A percentile compares a stretch with the other conserved stretches of the same genome.
phyloP scores from a whole-genome alignment of 495 filamentous ascomycete species.

The Bathelium albidoporum region DNA sequence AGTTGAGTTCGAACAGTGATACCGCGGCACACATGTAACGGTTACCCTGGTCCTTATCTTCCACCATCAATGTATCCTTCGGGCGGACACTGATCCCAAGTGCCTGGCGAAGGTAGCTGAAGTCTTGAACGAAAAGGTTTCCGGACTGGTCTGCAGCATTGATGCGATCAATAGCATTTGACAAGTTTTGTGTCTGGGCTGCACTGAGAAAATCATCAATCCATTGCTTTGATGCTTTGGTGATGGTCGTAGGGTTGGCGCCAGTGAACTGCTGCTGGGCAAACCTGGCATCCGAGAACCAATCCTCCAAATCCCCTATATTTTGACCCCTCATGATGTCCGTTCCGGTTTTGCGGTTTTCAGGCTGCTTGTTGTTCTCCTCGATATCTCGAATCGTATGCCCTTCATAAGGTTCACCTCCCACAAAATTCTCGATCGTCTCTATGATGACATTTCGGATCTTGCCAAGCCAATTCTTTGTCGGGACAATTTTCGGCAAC shows the following conservation, averaged over 20 bases:
- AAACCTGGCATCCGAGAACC: conserved; percentile 41
- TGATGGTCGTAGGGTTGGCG: conserved; percentile 40
- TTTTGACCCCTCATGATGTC: conserved; percentile 18
- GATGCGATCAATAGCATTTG: conserved; percentile 14
- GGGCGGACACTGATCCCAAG: conserved; percentile 5
- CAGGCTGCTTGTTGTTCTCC: background rate
- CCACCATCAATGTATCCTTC: background rate
- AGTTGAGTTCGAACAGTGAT: conserved; percentile 36
- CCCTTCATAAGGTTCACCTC: background rate
- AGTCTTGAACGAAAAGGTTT: conserved; percentile 39
- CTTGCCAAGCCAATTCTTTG: background rate
- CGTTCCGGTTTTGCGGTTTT: background rate
- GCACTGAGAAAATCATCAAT: conserved; percentile 29
- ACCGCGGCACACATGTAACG: conserved; percentile 31
- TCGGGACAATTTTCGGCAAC: background rate
- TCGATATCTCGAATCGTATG: background rate
- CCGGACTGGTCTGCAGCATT: conserved; percentile 11
- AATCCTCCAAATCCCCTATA: conserved; percentile 37
- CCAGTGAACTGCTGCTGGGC: conserved; percentile 43
- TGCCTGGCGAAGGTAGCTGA: conserved; percentile 38
- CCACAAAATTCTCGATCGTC: background rate
- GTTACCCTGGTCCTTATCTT: conserved; percentile 1
- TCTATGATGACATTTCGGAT: background rate
- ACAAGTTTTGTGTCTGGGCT: conserved; percentile 24
- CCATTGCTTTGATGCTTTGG: conserved; percentile 24